These are phyloP conservation scores for Thelonectria rubi DNA, from an alignment of 2,329 filamentous ascomycete species.

Conservation along the genomic window DNA sequence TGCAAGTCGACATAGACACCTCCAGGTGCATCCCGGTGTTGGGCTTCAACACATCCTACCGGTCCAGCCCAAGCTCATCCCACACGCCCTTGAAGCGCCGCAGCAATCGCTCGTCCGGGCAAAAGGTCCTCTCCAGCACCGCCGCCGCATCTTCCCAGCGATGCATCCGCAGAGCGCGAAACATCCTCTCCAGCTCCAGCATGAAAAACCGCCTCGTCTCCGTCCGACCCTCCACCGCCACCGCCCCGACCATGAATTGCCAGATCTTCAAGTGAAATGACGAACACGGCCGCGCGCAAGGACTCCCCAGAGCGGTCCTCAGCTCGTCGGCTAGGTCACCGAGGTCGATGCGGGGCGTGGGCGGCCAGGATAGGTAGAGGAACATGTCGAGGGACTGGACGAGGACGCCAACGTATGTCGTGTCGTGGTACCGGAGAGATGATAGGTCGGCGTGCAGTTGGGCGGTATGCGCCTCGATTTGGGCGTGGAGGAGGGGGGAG, in stretches of 20 bases:
- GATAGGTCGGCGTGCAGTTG: conserved; percentile 20
- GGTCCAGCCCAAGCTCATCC: not conserved
- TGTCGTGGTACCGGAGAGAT: conserved; percentile 15
- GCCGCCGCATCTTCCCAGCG: not conserved
- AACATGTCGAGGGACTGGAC: conserved; percentile 21
- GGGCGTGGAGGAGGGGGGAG: not conserved
- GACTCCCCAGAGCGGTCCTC: conserved; percentile 10
- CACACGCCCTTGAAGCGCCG: not conserved
- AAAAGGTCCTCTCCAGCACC: not conserved
- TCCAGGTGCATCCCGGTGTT: too few species aligned
- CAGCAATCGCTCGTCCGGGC: not conserved
- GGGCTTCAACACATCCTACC: too few species aligned
- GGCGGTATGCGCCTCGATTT: conserved; percentile 15
- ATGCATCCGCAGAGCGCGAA: not conserved
- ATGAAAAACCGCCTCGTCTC: not conserved
- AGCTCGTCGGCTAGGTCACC: conserved; percentile 14
- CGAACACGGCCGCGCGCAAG: conserved; percentile 29
- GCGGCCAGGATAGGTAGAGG: conserved; percentile 27
- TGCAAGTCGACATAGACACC: too few species aligned
- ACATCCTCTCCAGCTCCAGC: not conserved
- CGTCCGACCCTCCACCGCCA: conserved; percentile 5
- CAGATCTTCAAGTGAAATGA: conserved; percentile 31
- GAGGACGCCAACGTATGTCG: conserved; percentile 26
- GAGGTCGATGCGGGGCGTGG: not conserved
- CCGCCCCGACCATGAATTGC: conserved; percentile 35